These are phyloP conservation scores for Darksidea phi DNA, from an alignment of 495 filamentous ascomycete species.

Conservation along the genomic window DNA sequence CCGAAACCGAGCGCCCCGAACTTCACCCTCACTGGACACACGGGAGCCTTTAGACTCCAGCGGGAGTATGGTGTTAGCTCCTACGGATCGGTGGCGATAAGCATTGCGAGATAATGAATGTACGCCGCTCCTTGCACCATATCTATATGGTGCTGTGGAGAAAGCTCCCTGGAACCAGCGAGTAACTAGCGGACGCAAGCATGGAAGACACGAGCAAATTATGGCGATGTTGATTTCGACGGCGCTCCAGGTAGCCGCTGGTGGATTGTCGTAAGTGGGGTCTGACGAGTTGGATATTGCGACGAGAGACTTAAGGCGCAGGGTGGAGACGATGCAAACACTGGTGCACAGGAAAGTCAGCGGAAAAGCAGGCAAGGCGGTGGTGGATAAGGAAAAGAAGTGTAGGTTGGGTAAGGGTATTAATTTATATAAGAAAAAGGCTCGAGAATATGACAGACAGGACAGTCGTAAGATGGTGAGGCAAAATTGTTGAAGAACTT, in stretches of 20 bases:
- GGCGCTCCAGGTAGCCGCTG: slow-evolving; percentile 37
- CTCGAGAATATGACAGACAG: background rate
- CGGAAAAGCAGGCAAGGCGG: slow-evolving; percentile 2
- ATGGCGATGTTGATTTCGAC: slow-evolving; percentile 41
- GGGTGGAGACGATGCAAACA: slow-evolving; percentile 40
- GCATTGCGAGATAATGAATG: background rate
- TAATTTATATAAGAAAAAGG: background rate
- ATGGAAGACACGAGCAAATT: slow-evolving; percentile 41
- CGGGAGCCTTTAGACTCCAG: slow-evolving; percentile 9
- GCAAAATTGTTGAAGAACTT: background rate
- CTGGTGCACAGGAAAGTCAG: slow-evolving; percentile 15
- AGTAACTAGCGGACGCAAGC: slow-evolving; percentile 35
- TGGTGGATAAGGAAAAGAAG: background rate
- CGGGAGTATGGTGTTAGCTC: background rate
- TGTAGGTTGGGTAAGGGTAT: background rate
- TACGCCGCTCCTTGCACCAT: background rate
- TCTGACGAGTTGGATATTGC: slow-evolving; percentile 37
- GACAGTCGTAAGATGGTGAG: background rate
- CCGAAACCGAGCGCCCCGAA: background rate
- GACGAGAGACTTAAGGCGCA: slow-evolving; percentile 41
- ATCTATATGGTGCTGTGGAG: slow-evolving; percentile 1
- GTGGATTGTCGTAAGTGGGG: slow-evolving; percentile 37
- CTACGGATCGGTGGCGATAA: slow-evolving; percentile 8
- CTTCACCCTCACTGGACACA: slow-evolving; percentile 5
- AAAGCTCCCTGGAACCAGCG: slow-evolving; percentile 34